Evolutionary conservation across 257 asterid species (phyloP).

Genomic region (Verbena officinalis): DNA sequence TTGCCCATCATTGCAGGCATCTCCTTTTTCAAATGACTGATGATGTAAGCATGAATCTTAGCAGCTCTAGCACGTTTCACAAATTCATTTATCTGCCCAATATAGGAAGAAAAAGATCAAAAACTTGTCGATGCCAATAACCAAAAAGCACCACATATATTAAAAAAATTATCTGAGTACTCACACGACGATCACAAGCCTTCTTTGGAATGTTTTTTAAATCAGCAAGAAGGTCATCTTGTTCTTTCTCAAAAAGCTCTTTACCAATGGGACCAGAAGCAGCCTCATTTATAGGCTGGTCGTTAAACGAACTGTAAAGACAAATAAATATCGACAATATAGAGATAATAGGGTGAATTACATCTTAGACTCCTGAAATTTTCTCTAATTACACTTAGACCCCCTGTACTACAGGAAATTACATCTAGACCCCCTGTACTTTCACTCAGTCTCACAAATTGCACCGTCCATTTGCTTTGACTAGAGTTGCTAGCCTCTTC

Average conservation of each 20-base stretch:
- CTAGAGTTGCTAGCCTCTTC: no score
- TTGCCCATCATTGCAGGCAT: slow-evolving; percentile 99
- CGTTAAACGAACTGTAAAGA: slow-evolving; percentile 74
- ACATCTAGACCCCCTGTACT: no score
- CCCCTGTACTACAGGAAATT: no score
- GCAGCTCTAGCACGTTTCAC: slow-evolving; percentile 98
- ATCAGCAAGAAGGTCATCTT: slow-evolving; percentile 80
- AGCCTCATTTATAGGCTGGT: slow-evolving; percentile 76
- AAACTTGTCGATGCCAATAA: not conserved
- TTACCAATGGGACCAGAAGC: slow-evolving; percentile 84
- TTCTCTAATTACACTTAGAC: no score
- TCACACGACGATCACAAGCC: slow-evolving; percentile 95
- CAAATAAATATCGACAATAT: not conserved
- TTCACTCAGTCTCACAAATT: no score
- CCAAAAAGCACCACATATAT: not conserved
- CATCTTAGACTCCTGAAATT: no score
- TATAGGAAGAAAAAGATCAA: not conserved
- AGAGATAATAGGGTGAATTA: slow-evolving; percentile 4
- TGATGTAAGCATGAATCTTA: slow-evolving; percentile 88
- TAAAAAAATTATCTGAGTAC: slow-evolving; percentile 25
- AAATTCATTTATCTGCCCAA: slow-evolving; percentile 82
- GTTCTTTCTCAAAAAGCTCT: slow-evolving; percentile 89
- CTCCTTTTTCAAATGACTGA: slow-evolving; percentile 80
- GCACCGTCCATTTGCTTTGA: no score
- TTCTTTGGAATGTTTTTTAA: slow-evolving; percentile 86